Conservation (phyloP, 2,329 filamentous ascomycete species). For the Pseudophaeomoniella oleicola region DNA sequence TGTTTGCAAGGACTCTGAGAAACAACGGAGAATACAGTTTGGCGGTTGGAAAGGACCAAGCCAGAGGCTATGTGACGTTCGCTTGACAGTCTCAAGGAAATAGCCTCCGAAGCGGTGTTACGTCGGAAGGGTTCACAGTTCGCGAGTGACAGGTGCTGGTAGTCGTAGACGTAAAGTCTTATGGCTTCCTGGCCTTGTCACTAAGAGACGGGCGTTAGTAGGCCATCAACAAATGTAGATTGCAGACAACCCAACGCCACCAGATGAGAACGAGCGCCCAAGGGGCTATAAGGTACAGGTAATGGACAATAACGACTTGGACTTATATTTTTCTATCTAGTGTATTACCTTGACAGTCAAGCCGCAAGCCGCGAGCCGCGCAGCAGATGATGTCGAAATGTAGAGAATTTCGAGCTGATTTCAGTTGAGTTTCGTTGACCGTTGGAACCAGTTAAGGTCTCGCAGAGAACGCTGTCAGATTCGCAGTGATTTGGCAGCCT, state of each 20-base stretch:
- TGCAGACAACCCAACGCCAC: conserved; percentile 10
- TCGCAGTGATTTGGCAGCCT: conserved; percentile 11
- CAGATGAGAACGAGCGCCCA: too few relatives aligned
- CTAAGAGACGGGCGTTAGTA: conserved; percentile 8
- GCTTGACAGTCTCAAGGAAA: background rate
- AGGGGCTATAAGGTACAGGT: background rate
- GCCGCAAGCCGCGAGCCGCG: too few relatives aligned
- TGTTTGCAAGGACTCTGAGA: conserved; percentile 39
- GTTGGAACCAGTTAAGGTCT: conserved; percentile 26
- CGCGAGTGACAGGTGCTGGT: conserved; percentile 1
- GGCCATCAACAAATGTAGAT: conserved; percentile 12
- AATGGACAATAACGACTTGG: background rate
- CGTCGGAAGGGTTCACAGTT: background rate
- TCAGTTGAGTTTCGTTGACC: background rate
- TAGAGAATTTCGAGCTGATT: background rate
- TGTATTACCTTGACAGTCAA: background rate
- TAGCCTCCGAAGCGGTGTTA: background rate
- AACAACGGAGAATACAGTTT: conserved; percentile 62
- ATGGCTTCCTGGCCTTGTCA: conserved; percentile 1
- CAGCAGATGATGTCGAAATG: too few relatives aligned
- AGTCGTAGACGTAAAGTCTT: conserved; percentile 1
- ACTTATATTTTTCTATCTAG: background rate
- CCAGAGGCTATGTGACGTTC: background rate
- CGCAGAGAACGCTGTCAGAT: conserved; percentile 14
- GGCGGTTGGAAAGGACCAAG: conserved; percentile 25